Evolutionary conservation across 2,329 filamentous ascomycete species (phyloP), one percentile per base, ranked within the genome.

Genomic region (Fusarium sp.): DNA sequence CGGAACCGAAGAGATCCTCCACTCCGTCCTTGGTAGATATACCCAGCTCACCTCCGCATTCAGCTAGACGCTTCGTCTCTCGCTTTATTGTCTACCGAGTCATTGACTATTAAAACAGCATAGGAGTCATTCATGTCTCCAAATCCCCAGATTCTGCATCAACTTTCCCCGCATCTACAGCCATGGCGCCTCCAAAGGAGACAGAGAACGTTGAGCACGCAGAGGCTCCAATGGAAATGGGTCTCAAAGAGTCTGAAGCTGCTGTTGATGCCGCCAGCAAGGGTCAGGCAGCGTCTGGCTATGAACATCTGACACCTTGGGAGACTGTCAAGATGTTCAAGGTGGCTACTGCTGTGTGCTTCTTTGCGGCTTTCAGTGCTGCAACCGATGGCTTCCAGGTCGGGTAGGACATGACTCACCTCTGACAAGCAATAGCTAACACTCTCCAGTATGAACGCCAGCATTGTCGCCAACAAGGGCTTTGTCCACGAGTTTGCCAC

Each of bases 401-500:
- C 7, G 55, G 55, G 55, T 58, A 38, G 20, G 55, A 8, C 22
- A 58, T 29, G 5, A 5, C 17, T 2, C 10, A 29, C 17, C 6
- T 9, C 35, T 29, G 5, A 2, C 0, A 1, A 2, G 11, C 16
- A 14, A n/a, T 4, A 5, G 5, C 35, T 57, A 0, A 40, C 1
- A 40, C 1, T 0, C 2, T 14, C 4, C 5, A 57, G 55, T 9
- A 57, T 58, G 22, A 58, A 58, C 2, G 55, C 55, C 1, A 58
- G 55, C 14, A 58, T 58, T 14, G 55, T 58, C 17, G 55, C 55
- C 22, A 40, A 58, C 7, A 58, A 58, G 33, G 55, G 55, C 6
- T 58, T 58, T 17, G 55, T 58, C 11, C 55, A 58, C 22, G 10
- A 58, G 33, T 58, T 58, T 40, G 55, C 55, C 55, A 58, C 55